Evolutionary conservation across 768 basidiomycete species (phyloP).

Genomic region (Rhodotorula toruloides): DNA sequence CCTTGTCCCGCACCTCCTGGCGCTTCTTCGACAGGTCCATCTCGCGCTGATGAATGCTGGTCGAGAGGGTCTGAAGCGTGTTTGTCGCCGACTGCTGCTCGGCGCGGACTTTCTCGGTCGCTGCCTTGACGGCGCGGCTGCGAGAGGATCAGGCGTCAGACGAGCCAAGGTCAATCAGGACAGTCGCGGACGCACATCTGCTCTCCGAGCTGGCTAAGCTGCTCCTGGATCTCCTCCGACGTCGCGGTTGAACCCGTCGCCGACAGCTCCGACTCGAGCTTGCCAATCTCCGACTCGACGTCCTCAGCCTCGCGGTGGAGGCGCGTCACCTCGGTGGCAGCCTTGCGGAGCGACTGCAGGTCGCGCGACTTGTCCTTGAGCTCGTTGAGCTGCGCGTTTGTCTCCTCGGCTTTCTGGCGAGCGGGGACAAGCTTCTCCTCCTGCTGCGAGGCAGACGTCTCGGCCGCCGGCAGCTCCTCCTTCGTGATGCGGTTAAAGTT

Average conservation of each 20-base stretch:
- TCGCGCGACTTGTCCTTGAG: slow-evolving; percentile 47
- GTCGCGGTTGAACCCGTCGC: slow-evolving; percentile 73
- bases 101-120: slow-evolving; percentile 26
- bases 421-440: slow-evolving; percentile 58
- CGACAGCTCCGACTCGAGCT: slow-evolving; percentile 64
- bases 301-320: slow-evolving; percentile 51
- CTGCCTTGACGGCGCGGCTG: slow-evolving; percentile 48
- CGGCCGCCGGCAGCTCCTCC: slow-evolving; percentile 63
- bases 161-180: slow-evolving; percentile 42
- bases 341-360: slow-evolving; percentile 58
- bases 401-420: slow-evolving; percentile 60
- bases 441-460: slow-evolving; percentile 58
- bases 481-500: slow-evolving; percentile 56
- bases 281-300: slow-evolving; percentile 59
- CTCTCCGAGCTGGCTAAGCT: slow-evolving; percentile 61
- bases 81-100: slow-evolving; percentile 20
- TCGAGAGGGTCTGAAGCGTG: slow-evolving; percentile 21
- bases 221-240: slow-evolving; percentile 73
- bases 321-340: slow-evolving; percentile 58
- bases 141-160: slow-evolving; percentile 63
- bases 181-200: slow-evolving; percentile 58
- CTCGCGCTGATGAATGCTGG: slow-evolving; percentile 29
- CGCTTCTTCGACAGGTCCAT: slow-evolving; percentile 30
- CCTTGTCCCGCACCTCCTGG: slow-evolving; percentile 38
- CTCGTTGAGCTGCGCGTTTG: slow-evolving; percentile 44